A percentile compares a stretch with the other conserved stretches of the same genome.
Conservation (phyloP, 2,329 filamentous ascomycete genomes). For the Penicillium sp. region DNA sequence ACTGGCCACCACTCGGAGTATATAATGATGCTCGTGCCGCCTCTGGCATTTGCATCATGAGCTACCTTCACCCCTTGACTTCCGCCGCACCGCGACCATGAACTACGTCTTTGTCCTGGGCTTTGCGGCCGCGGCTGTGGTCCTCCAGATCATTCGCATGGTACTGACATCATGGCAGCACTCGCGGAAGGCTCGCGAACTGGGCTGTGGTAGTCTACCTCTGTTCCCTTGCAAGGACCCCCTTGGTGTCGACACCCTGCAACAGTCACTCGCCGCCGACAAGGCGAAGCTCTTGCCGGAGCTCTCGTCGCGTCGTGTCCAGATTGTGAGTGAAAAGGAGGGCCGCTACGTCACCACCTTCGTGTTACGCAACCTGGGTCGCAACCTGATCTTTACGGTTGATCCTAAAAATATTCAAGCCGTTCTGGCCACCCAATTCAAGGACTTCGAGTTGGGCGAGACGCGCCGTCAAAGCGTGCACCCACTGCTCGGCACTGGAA, state of each 20-base stretch:
- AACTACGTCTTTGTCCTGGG: constrained; percentile 25
- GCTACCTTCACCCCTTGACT: background rate
- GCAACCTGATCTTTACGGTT: constrained; percentile 34
- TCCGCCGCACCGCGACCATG: constrained; percentile 17
- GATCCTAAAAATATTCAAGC: constrained; percentile 74
- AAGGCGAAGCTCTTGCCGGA: constrained; percentile 30
- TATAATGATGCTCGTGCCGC: background rate
- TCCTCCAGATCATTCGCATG: constrained; percentile 30
- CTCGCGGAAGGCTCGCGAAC: constrained; percentile 31
- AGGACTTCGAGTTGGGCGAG: constrained; percentile 78
- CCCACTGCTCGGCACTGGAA: constrained; percentile 48
- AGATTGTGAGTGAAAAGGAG: constrained; percentile 28
- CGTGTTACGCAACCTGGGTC: constrained; percentile 29
- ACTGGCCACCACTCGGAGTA: background rate
- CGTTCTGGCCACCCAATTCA: constrained; percentile 79
- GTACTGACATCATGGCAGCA: constrained; percentile 31
- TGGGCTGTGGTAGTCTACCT: constrained; percentile 32
- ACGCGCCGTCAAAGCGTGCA: constrained; percentile 66
- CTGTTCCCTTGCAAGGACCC: constrained; percentile 33
- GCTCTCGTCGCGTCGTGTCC: constrained; percentile 26
- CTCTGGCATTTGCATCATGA: background rate
- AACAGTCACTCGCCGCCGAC: constrained; percentile 30
- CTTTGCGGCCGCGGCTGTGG: constrained; percentile 30
- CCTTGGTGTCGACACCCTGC: constrained; percentile 32
- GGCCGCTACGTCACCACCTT: constrained; percentile 34